Evolutionary conservation across 179 eudicot species (phyloP).

Genomic region (Gypsophila paniculata): DNA sequence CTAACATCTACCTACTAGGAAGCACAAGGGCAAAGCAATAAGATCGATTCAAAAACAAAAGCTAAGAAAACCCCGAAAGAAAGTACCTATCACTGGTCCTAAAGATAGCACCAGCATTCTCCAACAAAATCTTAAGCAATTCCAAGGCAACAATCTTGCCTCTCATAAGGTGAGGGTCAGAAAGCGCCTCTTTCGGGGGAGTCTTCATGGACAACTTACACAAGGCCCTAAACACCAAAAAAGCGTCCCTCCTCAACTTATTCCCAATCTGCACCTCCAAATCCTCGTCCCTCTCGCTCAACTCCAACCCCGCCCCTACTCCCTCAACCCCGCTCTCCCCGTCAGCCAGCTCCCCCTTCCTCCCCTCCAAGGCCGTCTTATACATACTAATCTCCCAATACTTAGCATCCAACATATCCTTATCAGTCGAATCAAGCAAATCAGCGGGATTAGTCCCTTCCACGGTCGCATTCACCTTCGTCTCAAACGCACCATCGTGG

Average conservation of each 20-base stretch:
- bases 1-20: constrained; percentile 2
- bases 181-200: constrained; percentile 83
- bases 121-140: constrained; percentile 96
- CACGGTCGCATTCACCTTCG: constrained; percentile 58
- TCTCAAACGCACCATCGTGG: constrained; percentile 93
- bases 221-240: constrained; percentile 88
- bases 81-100: constrained; percentile 95
- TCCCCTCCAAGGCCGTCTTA: constrained; percentile 86
- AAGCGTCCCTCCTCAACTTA: constrained; percentile 89
- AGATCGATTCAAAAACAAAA: not conserved
- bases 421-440: constrained; percentile 91
- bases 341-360: constrained; percentile 87
- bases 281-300: constrained; percentile 76
- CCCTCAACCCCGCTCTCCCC: constrained; percentile 40
- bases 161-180: constrained; percentile 81
- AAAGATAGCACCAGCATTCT: constrained; percentile 91
- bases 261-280: constrained; percentile 95
- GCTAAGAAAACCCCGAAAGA: not conserved
- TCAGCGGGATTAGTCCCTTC: constrained; percentile 93
- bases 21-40: not conserved
- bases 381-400: constrained; percentile 99
- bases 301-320: constrained; percentile 15
- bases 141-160: constrained; percentile 95
- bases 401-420: constrained; percentile 98
- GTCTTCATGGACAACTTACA: constrained; percentile 97